These are phyloP conservation scores for Diaporthe caulivora DNA, from an alignment of 2,329 filamentous ascomycete genomes.

Conservation along the genomic window DNA sequence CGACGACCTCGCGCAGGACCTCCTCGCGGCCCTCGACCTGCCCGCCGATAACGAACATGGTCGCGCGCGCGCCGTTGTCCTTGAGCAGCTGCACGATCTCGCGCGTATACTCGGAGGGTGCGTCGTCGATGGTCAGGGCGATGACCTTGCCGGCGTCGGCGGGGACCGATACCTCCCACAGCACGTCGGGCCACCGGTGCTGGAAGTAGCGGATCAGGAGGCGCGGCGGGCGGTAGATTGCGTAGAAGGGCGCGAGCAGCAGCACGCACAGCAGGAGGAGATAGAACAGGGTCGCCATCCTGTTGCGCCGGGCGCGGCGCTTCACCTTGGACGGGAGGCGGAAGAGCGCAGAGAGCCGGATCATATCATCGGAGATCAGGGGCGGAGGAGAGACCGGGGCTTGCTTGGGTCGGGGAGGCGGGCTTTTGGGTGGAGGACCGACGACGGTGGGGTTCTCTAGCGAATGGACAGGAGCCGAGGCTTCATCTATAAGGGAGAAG, in stretches of 20 bases:
- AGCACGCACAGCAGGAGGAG: constrained; percentile 55
- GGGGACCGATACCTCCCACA: constrained; percentile 74
- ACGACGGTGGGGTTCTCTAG: constrained; percentile 1
- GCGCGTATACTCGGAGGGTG: constrained; percentile 78
- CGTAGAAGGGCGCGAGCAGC: constrained; percentile 66
- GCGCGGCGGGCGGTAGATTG: constrained; percentile 85
- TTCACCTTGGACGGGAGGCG: constrained; percentile 68
- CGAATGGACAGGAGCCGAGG: constrained; percentile 32
- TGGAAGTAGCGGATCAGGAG: constrained; percentile 78
- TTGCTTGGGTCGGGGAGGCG: neutral
- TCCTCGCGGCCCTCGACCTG: constrained; percentile 71
- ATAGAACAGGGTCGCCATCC: constrained; percentile 66
- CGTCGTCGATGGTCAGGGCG: constrained; percentile 89
- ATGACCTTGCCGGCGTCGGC: constrained; percentile 71
- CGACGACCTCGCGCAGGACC: constrained; percentile 69
- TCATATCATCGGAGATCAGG: constrained; percentile 42
- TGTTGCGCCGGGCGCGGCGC: constrained; percentile 68
- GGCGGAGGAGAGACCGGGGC: neutral
- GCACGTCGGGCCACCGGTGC: constrained; percentile 79
- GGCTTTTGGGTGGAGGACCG: neutral
- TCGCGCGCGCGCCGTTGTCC: constrained; percentile 77
- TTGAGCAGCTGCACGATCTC: constrained; percentile 78
- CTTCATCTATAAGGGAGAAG: constrained; percentile 32
- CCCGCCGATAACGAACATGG: constrained; percentile 89
- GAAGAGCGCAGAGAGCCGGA: constrained; percentile 57